A percentile compares a stretch with the other conserved stretches of the same genome.
phyloP scores from a whole-genome alignment of 2,329 filamentous ascomycete species.

The Purpureocillium lavendulum region DNA sequence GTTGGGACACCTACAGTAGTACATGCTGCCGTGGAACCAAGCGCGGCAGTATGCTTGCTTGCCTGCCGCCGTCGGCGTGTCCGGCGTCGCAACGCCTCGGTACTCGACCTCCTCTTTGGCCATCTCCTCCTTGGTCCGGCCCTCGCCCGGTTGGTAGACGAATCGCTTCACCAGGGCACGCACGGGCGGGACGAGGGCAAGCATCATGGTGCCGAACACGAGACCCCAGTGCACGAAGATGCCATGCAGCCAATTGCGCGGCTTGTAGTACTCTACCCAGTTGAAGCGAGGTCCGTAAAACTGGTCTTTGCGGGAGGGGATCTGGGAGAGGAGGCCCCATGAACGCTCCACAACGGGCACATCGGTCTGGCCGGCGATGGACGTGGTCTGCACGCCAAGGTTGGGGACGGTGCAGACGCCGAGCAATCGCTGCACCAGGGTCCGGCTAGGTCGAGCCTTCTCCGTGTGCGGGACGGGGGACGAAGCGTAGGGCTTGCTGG shows the following conservation, averaged over 20 bases:
- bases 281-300: conserved; percentile 55
- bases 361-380: conserved; percentile 40
- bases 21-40: conserved; percentile 52
- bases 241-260: conserved; percentile 40
- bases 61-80: conserved; percentile 30
- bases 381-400: conserved; percentile 49
- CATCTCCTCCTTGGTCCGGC: conserved; percentile 41
- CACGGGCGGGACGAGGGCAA: conserved; percentile 36
- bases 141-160: conserved; percentile 47
- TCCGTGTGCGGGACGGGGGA: conserved; percentile 45
- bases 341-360: conserved; percentile 48
- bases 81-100: conserved; percentile 55
- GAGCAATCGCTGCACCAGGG: conserved; percentile 36
- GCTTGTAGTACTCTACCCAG: conserved; percentile 45
- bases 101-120: conserved; percentile 55
- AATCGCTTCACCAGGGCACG: conserved; percentile 33
- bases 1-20: conserved; percentile 44
- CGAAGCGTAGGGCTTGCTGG: conserved; percentile 43
- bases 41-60: conserved; percentile 49
- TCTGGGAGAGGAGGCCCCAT: conserved; percentile 50
- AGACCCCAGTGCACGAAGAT: conserved; percentile 41
- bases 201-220: conserved; percentile 30
- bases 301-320: conserved; percentile 32
- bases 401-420: conserved; percentile 40
- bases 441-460: conserved; percentile 15